Percentiles rank a stretch among this genome's conserved stretches.
phyloP scores from a whole-genome alignment of 768 basidiomycete genomes.

The Phallus indusiatus region DNA sequence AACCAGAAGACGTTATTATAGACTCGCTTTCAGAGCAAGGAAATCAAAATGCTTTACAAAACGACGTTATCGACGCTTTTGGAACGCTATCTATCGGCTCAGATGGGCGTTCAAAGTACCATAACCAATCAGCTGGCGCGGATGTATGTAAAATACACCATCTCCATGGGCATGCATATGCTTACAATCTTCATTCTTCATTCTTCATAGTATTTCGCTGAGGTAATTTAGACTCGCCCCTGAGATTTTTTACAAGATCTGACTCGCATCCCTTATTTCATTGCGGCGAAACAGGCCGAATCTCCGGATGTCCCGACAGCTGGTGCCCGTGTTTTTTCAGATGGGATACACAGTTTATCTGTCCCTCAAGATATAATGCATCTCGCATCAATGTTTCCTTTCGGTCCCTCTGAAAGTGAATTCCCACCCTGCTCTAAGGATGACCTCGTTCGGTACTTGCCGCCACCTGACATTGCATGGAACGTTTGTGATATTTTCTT shows the following conservation, averaged over 20 bases:
- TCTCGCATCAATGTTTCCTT: slow-evolving; percentile 5
- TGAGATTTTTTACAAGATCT: neutral
- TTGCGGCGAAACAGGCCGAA: neutral
- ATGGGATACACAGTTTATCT: neutral
- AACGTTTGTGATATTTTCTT: slow-evolving; percentile 6
- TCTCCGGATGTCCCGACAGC: slow-evolving; percentile 8
- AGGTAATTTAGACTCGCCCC: neutral
- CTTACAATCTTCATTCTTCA: neutral
- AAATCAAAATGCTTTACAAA: slow-evolving; percentile 25
- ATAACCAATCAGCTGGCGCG: slow-evolving; percentile 5
- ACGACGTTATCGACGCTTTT: slow-evolving; percentile 70
- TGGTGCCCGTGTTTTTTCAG: neutral
- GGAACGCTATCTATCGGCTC: slow-evolving; percentile 68
- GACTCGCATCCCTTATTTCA: neutral
- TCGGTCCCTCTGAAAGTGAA: slow-evolving; percentile 2
- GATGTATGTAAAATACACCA: neutral
- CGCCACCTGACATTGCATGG: slow-evolving; percentile 3
- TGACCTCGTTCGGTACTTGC: neutral
- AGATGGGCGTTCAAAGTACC: slow-evolving; percentile 63
- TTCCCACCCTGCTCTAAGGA: neutral
- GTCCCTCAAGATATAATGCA: slow-evolving; percentile 3
- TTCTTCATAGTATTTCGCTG: slow-evolving; percentile 1
- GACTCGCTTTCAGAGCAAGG: neutral
- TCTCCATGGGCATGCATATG: neutral
- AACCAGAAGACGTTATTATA: neutral